Conservation (phyloP, 139 green algal genomes). For the Picochlorum sp. region DNA sequence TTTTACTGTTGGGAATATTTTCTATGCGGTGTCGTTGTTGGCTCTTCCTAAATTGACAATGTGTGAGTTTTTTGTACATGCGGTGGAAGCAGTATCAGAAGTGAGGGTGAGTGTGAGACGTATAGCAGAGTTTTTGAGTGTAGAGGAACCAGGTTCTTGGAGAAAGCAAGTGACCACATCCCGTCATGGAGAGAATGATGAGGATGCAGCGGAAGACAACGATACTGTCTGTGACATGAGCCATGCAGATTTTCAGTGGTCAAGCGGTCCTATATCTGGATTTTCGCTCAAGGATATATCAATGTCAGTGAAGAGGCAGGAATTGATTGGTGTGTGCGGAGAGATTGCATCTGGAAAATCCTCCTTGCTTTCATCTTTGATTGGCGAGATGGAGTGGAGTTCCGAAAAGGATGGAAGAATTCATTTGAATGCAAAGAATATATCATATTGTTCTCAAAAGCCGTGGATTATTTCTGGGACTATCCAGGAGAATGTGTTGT, state of each 20-base stretch:
- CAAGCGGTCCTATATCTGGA: neutral
- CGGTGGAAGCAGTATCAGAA: constrained; percentile 52
- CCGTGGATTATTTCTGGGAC: constrained; percentile 69
- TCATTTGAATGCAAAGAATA: constrained; percentile 34
- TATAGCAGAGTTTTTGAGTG: constrained; percentile 60
- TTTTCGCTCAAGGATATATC: constrained; percentile 31
- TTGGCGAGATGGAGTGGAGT: constrained; percentile 66
- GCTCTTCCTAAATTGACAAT: constrained; percentile 50
- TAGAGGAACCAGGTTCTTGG: constrained; percentile 53
- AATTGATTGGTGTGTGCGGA: constrained; percentile 65
- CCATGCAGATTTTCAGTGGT: neutral
- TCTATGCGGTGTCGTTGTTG: constrained; percentile 58
- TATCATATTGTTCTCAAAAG: constrained; percentile 67
- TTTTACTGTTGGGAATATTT: constrained; percentile 53
- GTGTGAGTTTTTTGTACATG: constrained; percentile 51
- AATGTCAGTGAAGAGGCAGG: constrained; percentile 34
- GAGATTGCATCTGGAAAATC: constrained; percentile 65
- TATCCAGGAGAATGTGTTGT: constrained; percentile 70
- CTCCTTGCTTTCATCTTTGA: constrained; percentile 61
- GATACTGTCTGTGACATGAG: constrained; percentile 27
- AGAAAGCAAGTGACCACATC: constrained; percentile 2
- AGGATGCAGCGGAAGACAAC: neutral
- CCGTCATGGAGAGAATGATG: neutral
- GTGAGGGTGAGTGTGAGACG: constrained; percentile 49
- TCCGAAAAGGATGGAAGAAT: constrained; percentile 11